Evolutionary conservation across 768 basidiomycete genomes (phyloP).

Genomic region (Mycena sanguinolenta): DNA sequence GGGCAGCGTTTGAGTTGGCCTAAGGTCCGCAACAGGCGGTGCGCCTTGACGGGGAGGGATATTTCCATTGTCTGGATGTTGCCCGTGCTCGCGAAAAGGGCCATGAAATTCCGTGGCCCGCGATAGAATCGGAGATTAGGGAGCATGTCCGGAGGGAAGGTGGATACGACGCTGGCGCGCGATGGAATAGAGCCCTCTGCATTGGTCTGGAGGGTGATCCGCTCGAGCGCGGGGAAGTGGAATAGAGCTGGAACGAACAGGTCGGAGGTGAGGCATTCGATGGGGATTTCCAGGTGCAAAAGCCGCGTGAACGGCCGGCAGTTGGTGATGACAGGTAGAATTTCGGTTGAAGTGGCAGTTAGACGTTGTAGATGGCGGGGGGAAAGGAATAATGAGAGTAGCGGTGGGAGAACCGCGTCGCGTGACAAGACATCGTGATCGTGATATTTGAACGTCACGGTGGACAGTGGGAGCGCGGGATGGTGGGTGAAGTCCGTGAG

Average conservation of each 20-base stretch:
- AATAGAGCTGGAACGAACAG: conserved; percentile 19
- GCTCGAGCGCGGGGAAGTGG: conserved; percentile 31
- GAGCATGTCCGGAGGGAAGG: conserved; percentile 17
- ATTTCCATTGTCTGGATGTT: conserved; percentile 30
- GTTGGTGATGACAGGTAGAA: conserved; percentile 18
- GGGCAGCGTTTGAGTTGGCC: background rate
- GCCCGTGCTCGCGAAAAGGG: conserved; percentile 21
- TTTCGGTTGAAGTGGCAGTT: conserved; percentile 20
- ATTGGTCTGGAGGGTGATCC: conserved; percentile 27
- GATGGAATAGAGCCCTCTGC: conserved; percentile 14
- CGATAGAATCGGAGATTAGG: conserved; percentile 30
- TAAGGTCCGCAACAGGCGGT: conserved; percentile 32
- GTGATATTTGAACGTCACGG: conserved; percentile 28
- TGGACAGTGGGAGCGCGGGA: conserved; percentile 17
- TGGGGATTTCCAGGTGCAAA: conserved; percentile 20
- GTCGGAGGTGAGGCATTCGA: conserved; percentile 17
- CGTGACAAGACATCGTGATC: conserved; percentile 8
- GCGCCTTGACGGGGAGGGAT: conserved; percentile 19
- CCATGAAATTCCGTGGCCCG: conserved; percentile 33
- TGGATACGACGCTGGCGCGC: background rate
- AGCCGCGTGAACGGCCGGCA: conserved; percentile 28
- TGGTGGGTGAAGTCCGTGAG: conserved; percentile 17
- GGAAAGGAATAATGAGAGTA: conserved; percentile 35
- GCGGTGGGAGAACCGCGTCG: conserved; percentile 21
- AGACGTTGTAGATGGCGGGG: conserved; percentile 32